Evolutionary conservation across 805 yeast species (phyloP).

Genomic region (Ascoidea rubescens): DNA sequence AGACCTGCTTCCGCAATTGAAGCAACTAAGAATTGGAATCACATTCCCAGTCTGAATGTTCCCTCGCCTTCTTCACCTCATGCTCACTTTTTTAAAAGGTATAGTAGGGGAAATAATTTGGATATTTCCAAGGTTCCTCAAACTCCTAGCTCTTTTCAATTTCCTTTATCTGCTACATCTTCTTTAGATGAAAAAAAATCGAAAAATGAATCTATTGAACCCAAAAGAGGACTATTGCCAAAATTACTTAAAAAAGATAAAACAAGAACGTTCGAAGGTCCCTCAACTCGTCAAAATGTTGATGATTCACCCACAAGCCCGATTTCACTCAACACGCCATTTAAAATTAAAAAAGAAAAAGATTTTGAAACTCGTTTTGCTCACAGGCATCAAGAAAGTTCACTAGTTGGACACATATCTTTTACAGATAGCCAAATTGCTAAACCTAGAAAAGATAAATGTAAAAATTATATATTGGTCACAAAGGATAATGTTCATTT

Average conservation of each 20-base stretch:
- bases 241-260: not conserved
- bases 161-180: not conserved
- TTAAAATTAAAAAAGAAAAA: slow-evolving; percentile 8
- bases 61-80: slow-evolving; percentile 8
- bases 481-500: slow-evolving; percentile 52
- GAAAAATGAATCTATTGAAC: not conserved
- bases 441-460: slow-evolving; percentile 3
- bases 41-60: too few relatives aligned
- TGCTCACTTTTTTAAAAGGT: slow-evolving; percentile 5
- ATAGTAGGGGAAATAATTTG: not conserved
- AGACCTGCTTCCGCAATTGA: slow-evolving; percentile 7
- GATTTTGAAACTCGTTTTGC: too few relatives aligned
- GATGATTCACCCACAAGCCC: slow-evolving; percentile 12
- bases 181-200: not conserved
- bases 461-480: slow-evolving; percentile 31
- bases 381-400: slow-evolving; percentile 5
- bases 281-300: slow-evolving; percentile 1
- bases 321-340: slow-evolving; percentile 12
- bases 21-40: slow-evolving; percentile 1
- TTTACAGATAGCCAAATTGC: slow-evolving; percentile 9
- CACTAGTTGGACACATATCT: slow-evolving; percentile 8
- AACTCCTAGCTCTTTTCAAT: not conserved
- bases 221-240: not conserved
- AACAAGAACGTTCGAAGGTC: not conserved
- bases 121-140: not conserved